Percentiles rank a stretch among this genome's conserved stretches.
phyloP scores from a whole-genome alignment of 768 basidiomycete genomes.

The Termitomyces sp. region DNA sequence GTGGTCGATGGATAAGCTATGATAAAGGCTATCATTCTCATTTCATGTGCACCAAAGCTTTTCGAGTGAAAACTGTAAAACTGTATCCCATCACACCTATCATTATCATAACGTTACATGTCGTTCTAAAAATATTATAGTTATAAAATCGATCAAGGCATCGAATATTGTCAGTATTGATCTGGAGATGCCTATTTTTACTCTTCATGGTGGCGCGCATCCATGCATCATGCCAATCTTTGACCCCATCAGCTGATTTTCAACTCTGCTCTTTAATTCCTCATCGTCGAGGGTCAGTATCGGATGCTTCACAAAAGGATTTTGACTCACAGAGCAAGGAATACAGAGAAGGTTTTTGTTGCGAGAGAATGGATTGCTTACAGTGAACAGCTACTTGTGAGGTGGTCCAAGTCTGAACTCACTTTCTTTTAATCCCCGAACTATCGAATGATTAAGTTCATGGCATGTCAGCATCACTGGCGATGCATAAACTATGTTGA shows the following conservation, averaged over 20 bases:
- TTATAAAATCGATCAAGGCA: too few species aligned
- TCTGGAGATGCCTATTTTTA: too few species aligned
- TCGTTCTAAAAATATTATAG: neutral
- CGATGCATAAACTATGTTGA: neutral
- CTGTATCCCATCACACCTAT: neutral
- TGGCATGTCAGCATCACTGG: neutral
- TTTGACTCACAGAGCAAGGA: too few species aligned
- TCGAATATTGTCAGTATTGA: too few species aligned
- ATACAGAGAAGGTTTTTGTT: neutral
- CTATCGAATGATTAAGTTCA: neutral
- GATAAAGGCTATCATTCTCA: neutral
- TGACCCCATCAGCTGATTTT: too few species aligned
- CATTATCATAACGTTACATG: constrained; percentile 34
- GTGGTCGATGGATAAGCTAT: neutral
- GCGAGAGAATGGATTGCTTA: neutral
- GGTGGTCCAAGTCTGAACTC: neutral
- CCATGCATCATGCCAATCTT: too few species aligned
- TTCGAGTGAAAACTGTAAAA: neutral
- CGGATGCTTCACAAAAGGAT: too few species aligned
- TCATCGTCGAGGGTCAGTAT: neutral
- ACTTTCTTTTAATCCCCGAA: neutral
- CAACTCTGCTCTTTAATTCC: too few species aligned
- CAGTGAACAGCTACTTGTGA: neutral
- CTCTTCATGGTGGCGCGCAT: constrained; percentile 13
- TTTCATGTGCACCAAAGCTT: neutral